Evolutionary conservation across 2,329 filamentous ascomycete genomes (phyloP).

Genomic region (Triangularia verruculosa): DNA sequence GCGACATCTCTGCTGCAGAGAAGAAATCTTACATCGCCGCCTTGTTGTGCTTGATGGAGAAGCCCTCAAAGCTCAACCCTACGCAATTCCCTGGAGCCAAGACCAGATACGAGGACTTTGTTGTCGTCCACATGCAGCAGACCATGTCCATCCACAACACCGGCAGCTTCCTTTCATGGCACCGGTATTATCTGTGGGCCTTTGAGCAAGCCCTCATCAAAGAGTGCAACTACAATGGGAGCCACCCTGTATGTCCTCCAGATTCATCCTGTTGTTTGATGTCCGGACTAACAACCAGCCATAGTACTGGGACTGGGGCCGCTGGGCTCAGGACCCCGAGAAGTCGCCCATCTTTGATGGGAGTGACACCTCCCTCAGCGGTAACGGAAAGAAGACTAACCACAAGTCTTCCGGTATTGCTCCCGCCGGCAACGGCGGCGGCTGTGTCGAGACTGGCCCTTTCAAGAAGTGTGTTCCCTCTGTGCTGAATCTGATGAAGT

Average conservation of each 20-base stretch:
- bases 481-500: background rate
- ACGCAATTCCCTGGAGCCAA: conserved; percentile 33
- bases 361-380: conserved; percentile 47
- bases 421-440: conserved; percentile 53
- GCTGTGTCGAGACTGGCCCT: conserved; percentile 49
- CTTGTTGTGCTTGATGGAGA: conserved; percentile 34
- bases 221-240: conserved; percentile 42
- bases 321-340: conserved; percentile 42
- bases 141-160: conserved; percentile 33
- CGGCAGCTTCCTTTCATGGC: conserved; percentile 42
- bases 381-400: conserved; percentile 41
- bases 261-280: background rate
- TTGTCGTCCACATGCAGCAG: conserved; percentile 38
- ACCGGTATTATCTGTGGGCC: conserved; percentile 40
- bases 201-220: conserved; percentile 40
- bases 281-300: conserved; percentile 3
- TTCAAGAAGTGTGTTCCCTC: conserved; percentile 44
- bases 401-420: conserved; percentile 28
- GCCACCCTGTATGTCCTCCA: conserved; percentile 34
- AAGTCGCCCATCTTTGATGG: conserved; percentile 56
- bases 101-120: conserved; percentile 38
- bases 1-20: conserved; percentile 29
- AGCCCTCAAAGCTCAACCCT: conserved; percentile 33
- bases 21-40: conserved; percentile 34
- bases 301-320: conserved; percentile 52